Evolutionary conservation across 768 basidiomycete species (phyloP).

Genomic region (Rubroboletus pulcherrimus): DNA sequence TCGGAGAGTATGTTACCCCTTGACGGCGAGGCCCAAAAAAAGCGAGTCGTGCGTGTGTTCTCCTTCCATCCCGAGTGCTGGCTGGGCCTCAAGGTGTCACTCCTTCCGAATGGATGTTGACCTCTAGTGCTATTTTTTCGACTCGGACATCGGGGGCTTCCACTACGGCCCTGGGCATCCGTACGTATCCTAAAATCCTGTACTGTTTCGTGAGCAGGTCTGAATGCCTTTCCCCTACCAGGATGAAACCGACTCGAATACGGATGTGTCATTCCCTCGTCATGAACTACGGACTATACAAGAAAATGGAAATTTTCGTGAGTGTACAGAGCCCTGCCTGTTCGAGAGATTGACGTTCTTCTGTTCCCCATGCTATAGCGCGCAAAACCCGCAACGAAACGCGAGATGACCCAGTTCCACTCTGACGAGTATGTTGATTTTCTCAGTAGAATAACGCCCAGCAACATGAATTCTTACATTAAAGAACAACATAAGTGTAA

Average conservation of each 20-base stretch:
- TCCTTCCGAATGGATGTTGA: slow-evolving; percentile 5
- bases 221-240: slow-evolving; percentile 26
- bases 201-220: not conserved
- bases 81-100: slow-evolving; percentile 3
- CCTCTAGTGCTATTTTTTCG: slow-evolving; percentile 95
- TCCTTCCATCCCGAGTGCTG: not conserved
- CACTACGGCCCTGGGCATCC: slow-evolving; percentile 99
- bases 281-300: slow-evolving; percentile 99
- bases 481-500: slow-evolving; percentile 96
- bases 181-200: slow-evolving; percentile 39
- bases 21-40: slow-evolving; percentile 71
- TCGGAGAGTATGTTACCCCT: slow-evolving; percentile 52
- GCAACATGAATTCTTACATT: slow-evolving; percentile 89
- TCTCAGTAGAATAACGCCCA: slow-evolving; percentile 87
- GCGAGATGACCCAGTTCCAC: slow-evolving; percentile 99
- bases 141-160: slow-evolving; percentile 98
- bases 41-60: slow-evolving; percentile 71
- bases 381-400: slow-evolving; percentile 98
- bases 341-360: not conserved
- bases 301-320: slow-evolving; percentile 99
- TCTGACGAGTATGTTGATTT: slow-evolving; percentile 99
- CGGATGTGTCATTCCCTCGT: slow-evolving; percentile 99
- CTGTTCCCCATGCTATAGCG: slow-evolving; percentile 49
- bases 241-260: slow-evolving; percentile 97
- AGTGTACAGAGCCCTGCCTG: slow-evolving; percentile 32